A percentile compares a stretch with the other conserved stretches of the same genome.
Evolutionary conservation across 2,329 filamentous ascomycete species (phyloP).

Genomic region (Metarhizium album): DNA sequence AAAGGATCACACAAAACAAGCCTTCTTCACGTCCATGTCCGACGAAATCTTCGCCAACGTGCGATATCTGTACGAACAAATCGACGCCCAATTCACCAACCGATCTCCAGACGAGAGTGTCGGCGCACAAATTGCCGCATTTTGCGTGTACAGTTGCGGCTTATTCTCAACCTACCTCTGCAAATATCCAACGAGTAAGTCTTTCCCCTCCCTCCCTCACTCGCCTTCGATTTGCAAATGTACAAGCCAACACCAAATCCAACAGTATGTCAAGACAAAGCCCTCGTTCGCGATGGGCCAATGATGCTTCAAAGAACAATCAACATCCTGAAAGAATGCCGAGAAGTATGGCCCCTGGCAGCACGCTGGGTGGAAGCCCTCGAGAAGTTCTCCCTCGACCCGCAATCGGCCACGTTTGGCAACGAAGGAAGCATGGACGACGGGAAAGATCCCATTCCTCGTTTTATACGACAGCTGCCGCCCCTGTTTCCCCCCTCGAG

Average conservation of each 20-base stretch:
- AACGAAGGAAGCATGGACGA: slow-evolving; percentile 41
- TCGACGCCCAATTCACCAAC: slow-evolving; percentile 38
- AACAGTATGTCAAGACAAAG: slow-evolving; percentile 31
- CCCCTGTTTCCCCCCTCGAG: slow-evolving; percentile 4
- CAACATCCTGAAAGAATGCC: slow-evolving; percentile 35
- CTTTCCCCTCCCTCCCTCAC: neutral
- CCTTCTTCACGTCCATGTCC: slow-evolving; percentile 33
- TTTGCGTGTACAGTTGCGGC: slow-evolving; percentile 45
- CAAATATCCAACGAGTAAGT: slow-evolving; percentile 39
- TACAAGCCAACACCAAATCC: neutral
- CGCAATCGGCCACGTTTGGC: slow-evolving; percentile 26
- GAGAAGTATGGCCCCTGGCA: slow-evolving; percentile 41
- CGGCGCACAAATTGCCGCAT: slow-evolving; percentile 43
- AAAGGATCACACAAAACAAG: slow-evolving; percentile 24
- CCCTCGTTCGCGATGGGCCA: slow-evolving; percentile 29
- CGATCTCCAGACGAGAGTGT: slow-evolving; percentile 35
- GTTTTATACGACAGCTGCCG: slow-evolving; percentile 11
- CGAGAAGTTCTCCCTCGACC: slow-evolving; percentile 34
- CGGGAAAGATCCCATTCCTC: slow-evolving; percentile 25
- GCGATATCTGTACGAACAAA: slow-evolving; percentile 35
- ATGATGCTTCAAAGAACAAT: slow-evolving; percentile 36
- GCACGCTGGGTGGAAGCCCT: slow-evolving; percentile 41
- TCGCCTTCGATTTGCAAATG: neutral
- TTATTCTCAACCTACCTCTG: slow-evolving; percentile 40
- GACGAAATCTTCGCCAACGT: slow-evolving; percentile 39